Evolutionary conservation across 257 asterid species (phyloP).

Genomic region (Handroanthus guayacan): DNA sequence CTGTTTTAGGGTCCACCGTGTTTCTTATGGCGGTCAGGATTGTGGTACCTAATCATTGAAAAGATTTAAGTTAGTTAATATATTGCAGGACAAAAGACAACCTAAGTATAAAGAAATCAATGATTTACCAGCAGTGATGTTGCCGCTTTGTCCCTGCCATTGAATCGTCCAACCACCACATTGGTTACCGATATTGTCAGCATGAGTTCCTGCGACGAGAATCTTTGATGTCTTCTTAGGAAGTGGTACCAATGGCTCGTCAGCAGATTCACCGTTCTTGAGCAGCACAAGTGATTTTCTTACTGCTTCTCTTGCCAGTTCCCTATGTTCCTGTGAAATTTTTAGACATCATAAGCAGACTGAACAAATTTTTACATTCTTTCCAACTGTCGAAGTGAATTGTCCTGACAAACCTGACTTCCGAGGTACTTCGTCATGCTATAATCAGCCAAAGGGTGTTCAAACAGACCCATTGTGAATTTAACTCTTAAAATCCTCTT

Average conservation of each 20-base stretch:
- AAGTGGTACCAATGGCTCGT: conserved; percentile 38
- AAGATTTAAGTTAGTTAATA: too few species aligned
- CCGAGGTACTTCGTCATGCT: conserved; percentile 51
- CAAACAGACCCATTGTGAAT: conserved; percentile 55
- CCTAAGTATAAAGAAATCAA: not conserved
- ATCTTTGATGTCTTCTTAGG: conserved; percentile 35
- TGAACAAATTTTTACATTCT: too few species aligned
- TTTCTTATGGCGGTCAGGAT: conserved; percentile 35
- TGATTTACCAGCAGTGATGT: conserved; percentile 36
- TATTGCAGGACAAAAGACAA: not conserved
- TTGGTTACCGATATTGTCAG: conserved; percentile 42
- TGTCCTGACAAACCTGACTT: conserved; percentile 36
- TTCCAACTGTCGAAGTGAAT: not conserved
- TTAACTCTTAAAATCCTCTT: conserved; percentile 55
- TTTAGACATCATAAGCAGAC: not conserved
- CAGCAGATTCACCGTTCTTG: conserved; percentile 37
- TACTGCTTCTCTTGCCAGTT: conserved; percentile 51
- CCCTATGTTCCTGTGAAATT: conserved; percentile 40
- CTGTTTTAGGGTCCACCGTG: conserved; percentile 35
- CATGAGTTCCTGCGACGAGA: conserved; percentile 45
- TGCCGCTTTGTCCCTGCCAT: conserved; percentile 48
- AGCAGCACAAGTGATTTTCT: conserved; percentile 46
- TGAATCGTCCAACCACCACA: conserved; percentile 49
- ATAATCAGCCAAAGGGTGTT: conserved; percentile 49
- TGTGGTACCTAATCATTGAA: conserved; percentile 40